Conservation (phyloP, 2,329 filamentous ascomycete species). For the Fusarium euwallaceae region DNA sequence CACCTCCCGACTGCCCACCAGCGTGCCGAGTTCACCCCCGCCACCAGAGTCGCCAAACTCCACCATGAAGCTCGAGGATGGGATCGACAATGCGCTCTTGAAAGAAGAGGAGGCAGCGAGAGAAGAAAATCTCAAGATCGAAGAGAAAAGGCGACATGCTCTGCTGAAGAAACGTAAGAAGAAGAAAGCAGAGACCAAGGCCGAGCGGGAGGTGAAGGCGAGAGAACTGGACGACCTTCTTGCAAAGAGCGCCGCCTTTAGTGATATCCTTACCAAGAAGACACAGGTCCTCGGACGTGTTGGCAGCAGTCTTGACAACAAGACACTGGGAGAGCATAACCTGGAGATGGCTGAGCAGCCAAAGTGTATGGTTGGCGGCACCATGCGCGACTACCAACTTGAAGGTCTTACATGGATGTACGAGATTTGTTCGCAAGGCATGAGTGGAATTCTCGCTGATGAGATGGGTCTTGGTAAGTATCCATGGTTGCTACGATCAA, state of each 20-base stretch:
- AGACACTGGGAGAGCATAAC: conserved; percentile 72
- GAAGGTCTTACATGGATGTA: conserved; percentile 97
- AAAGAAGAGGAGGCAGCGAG: conserved; percentile 55
- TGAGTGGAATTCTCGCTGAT: conserved; percentile 92
- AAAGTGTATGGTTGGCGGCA: conserved; percentile 84
- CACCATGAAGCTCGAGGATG: conserved; percentile 30
- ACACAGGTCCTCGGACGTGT: conserved; percentile 73
- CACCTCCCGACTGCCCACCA: conserved; percentile 49
- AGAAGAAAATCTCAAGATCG: conserved; percentile 60
- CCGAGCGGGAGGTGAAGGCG: conserved; percentile 70
- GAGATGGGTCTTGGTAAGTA: conserved; percentile 85
- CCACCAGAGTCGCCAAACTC: conserved; percentile 36
- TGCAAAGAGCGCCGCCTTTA: conserved; percentile 71
- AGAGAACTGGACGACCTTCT: conserved; percentile 71
- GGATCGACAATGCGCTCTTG: conserved; percentile 48
- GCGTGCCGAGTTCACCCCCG: conserved; percentile 56
- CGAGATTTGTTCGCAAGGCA: conserved; percentile 81
- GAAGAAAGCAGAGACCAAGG: conserved; percentile 65
- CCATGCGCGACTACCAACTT: conserved; percentile 94
- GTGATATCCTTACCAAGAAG: conserved; percentile 73
- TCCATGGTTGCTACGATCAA: rapidly evolving
- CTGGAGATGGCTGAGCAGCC: conserved; percentile 88
- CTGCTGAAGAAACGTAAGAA: conserved; percentile 56
- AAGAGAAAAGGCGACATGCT: conserved; percentile 60
- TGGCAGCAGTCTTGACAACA: conserved; percentile 70